A percentile compares a stretch with the other conserved stretches of the same genome.
These are phyloP conservation scores for Alternaria sp. DNA, from an alignment of 2,329 filamentous ascomycete genomes.

Conservation along the genomic window DNA sequence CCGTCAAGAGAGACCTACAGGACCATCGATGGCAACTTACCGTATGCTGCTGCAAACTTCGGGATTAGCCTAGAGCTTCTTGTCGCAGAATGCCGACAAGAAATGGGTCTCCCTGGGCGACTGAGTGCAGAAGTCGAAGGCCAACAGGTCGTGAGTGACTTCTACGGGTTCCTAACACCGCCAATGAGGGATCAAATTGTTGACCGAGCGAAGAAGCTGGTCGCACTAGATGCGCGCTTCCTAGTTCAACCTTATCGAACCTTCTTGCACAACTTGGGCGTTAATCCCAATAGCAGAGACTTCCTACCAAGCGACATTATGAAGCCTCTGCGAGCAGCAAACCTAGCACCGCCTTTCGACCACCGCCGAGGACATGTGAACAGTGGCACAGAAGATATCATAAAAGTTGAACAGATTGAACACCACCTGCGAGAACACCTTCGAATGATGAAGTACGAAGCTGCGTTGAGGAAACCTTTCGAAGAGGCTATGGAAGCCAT, in stretches of 20 bases:
- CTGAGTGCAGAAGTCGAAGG: not conserved
- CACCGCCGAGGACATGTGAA: not conserved
- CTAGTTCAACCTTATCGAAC: conserved; percentile 19
- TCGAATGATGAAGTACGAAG: conserved; percentile 20
- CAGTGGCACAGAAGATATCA: conserved; percentile 11
- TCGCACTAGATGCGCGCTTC: conserved; percentile 24
- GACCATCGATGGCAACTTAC: conserved; percentile 18
- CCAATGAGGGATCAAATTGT: conserved; percentile 25
- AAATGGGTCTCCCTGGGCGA: conserved; percentile 5
- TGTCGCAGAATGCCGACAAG: conserved; percentile 19
- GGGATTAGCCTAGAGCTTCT: conserved; percentile 29
- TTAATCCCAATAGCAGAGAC: conserved; percentile 21
- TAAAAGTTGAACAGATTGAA: conserved; percentile 34
- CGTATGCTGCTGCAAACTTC: conserved; percentile 20
- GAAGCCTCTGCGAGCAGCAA: conserved; percentile 32
- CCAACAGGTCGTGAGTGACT: conserved; percentile 28
- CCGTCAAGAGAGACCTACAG: conserved; percentile 5
- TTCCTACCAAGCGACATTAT: conserved; percentile 41
- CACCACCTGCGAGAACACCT: conserved; percentile 23
- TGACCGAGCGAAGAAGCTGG: conserved; percentile 29
- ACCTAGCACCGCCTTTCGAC: conserved; percentile 28
- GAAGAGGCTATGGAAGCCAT: conserved; percentile 17
- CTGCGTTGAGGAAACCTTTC: conserved; percentile 3
- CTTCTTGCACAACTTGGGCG: conserved; percentile 30
- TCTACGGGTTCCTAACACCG: conserved; percentile 34